phyloP scores from a whole-genome alignment of 2,329 filamentous ascomycete species.

The Dactylellina leptospora region DNA sequence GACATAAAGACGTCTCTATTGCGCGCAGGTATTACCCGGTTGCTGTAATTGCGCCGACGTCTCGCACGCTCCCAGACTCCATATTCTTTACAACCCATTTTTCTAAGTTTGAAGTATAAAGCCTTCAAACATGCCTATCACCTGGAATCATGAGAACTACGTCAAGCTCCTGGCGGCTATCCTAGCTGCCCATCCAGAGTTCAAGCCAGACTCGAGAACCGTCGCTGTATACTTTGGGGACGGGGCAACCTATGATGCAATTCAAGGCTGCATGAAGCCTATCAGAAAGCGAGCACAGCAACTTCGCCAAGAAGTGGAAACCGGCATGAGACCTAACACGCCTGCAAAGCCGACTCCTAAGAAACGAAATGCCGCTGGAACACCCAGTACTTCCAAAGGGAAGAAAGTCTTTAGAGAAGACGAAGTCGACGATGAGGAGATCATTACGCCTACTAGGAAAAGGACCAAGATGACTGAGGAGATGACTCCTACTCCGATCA shows the following conservation, averaged over 20 bases:
- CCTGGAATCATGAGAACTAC: constrained; percentile 47
- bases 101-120: neutral
- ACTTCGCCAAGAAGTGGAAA: constrained; percentile 41
- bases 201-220: constrained; percentile 27
- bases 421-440: constrained; percentile 38
- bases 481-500: constrained; percentile 20
- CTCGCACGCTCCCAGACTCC: too few relatives aligned
- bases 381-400: constrained; percentile 44
- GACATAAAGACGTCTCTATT: too few relatives aligned
- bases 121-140: constrained; percentile 27
- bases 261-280: constrained; percentile 38
- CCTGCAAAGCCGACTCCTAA: constrained; percentile 32
- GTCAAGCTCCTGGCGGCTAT: constrained; percentile 45
- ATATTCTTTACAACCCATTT: too few relatives aligned
- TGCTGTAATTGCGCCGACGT: too few relatives aligned
- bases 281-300: constrained; percentile 27
- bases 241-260: constrained; percentile 49
- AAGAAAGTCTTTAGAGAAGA: constrained; percentile 25
- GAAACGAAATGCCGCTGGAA: constrained; percentile 8
- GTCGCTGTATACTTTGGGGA: constrained; percentile 49
- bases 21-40: too few relatives aligned
- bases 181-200: constrained; percentile 40
- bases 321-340: constrained; percentile 34
- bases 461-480: constrained; percentile 37
- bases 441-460: constrained; percentile 41